Evolutionary conservation across 805 yeast species (phyloP).

Genomic region (Yarrowia keelungensis): DNA sequence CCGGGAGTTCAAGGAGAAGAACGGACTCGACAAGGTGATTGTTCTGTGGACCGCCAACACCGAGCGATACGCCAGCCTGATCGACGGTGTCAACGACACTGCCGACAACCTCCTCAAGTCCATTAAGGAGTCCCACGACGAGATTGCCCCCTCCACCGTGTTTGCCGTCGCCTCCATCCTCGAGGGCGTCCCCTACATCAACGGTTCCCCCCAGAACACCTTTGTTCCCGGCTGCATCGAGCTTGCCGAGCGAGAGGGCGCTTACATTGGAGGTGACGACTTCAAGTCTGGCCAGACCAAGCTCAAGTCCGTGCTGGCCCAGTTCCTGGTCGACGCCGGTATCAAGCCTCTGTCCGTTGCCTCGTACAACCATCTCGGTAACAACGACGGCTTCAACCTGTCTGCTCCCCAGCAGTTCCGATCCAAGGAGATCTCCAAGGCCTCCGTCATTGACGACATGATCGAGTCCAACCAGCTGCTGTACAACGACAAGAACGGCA

Average conservation of each 20-base stretch:
- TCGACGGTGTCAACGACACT: conserved; percentile 85
- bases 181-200: conserved; percentile 88
- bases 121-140: conserved; percentile 78
- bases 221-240: conserved; percentile 95
- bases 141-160: conserved; percentile 90
- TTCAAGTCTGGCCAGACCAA: conserved; percentile 97
- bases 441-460: conserved; percentile 92
- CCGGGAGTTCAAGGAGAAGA: conserved; percentile 71
- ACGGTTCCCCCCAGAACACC: conserved; percentile 97
- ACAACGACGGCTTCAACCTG: conserved; percentile 93
- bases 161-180: conserved; percentile 93
- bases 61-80: conserved; percentile 84
- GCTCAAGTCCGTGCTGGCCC: conserved; percentile 94
- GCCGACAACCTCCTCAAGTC: conserved; percentile 77
- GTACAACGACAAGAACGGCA: conserved; percentile 80
- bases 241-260: conserved; percentile 76
- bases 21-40: conserved; percentile 82
- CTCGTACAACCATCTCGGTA: conserved; percentile 94
- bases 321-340: conserved; percentile 96
- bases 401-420: conserved; percentile 92
- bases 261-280: conserved; percentile 95
- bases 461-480: conserved; percentile 84
- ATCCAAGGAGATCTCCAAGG: conserved; percentile 93
- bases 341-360: conserved; percentile 94
- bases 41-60: conserved; percentile 98